Conservation (phyloP, 495 filamentous ascomycete genomes). For the Aspergillus sclerotioniger region DNA sequence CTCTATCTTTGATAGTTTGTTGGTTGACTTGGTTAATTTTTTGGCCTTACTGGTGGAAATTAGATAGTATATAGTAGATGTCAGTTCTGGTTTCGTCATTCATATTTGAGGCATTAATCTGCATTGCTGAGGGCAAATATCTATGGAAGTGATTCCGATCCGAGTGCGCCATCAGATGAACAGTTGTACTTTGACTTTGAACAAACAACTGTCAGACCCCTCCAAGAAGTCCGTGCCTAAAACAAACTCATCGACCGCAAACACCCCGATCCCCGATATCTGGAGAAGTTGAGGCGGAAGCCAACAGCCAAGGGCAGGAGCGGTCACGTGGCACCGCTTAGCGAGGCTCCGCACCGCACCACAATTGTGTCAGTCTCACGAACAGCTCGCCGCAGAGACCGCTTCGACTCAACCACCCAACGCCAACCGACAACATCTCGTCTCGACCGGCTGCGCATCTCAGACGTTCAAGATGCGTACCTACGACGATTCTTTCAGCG, state of each 20-base stretch:
- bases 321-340: slow-evolving; percentile 47
- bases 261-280: not conserved
- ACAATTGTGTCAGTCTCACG: slow-evolving; percentile 44
- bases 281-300: not conserved
- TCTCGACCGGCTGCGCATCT: slow-evolving; percentile 46
- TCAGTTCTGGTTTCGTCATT: not conserved
- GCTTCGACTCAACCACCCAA: slow-evolving; percentile 51
- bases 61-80: not conserved
- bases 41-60: not conserved
- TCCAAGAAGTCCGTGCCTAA: not conserved
- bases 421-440: slow-evolving; percentile 45
- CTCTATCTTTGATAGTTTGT: no score
- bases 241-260: not conserved
- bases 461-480: slow-evolving; percentile 81
- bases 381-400: slow-evolving; percentile 40
- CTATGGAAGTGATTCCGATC: not conserved
- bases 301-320: slow-evolving; percentile 39
- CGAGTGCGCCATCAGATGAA: not conserved
- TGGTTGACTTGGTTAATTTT: no score
- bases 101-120: not conserved
- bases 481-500: slow-evolving; percentile 98
- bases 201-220: not conserved
- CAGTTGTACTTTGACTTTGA: no score
- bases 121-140: not conserved
- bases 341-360: slow-evolving; percentile 47